phyloP scores from a whole-genome alignment of 352 stramenopile species.

The Phytophthora hibernalis region DNA sequence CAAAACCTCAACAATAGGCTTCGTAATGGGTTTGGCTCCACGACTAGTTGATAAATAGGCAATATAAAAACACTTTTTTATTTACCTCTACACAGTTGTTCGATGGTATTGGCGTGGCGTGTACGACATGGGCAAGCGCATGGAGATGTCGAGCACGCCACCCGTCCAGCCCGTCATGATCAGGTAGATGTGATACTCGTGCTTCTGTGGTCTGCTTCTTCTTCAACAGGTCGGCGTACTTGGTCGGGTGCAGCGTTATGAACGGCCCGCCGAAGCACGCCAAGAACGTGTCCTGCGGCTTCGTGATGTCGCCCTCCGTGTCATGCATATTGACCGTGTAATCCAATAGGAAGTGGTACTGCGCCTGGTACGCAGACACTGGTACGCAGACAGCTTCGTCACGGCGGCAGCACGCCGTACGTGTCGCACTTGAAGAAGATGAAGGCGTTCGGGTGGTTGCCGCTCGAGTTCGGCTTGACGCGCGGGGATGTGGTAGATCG shows the following conservation, averaged over 20 bases:
- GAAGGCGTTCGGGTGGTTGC: slow-evolving; percentile 95
- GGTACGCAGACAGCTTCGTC: slow-evolving; percentile 91
- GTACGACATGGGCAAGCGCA: slow-evolving; percentile 96
- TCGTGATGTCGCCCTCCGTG: slow-evolving; percentile 96
- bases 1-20: no score
- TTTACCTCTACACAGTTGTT: no score
- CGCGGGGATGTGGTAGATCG: slow-evolving; percentile 98
- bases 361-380: no score
- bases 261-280: slow-evolving; percentile 98
- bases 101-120: no score
- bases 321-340: slow-evolving; percentile 99
- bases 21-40: no score
- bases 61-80: no score
- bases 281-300: slow-evolving; percentile 96
- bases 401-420: slow-evolving; percentile 98
- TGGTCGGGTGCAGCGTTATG: slow-evolving; percentile 96
- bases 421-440: slow-evolving; percentile 99
- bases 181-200: slow-evolving; percentile 95
- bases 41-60: no score
- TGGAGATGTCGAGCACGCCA: slow-evolving; percentile 94
- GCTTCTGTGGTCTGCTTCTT: slow-evolving; percentile 96
- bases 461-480: slow-evolving; percentile 87
- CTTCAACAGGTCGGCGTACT: slow-evolving; percentile 97
- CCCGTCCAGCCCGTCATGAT: slow-evolving; percentile 99
- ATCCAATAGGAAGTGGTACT: slow-evolving; percentile 98